Base-by-base conservation (phyloP, 129 eudicot genomes). In the Gnaphalium uliginosum region DNA sequence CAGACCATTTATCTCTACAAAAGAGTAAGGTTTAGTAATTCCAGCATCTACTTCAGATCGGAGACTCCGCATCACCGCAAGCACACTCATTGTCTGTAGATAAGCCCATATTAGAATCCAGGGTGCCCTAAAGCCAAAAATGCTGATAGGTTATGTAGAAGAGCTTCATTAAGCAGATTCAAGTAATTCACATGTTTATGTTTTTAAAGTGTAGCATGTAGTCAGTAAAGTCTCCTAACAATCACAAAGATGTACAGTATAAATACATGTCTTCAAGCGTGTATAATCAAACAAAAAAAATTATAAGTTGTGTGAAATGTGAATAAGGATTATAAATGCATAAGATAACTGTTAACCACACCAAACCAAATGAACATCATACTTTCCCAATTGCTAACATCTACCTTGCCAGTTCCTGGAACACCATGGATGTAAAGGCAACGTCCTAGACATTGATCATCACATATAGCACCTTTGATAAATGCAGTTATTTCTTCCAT, bases 381-480 rank as follows among this genome's bases (percentile, higher is more conserved):
- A 18, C 25, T 54, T 76, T 33, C 10, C 0, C 23, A 60, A 22
- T 6, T 6, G 54, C 43, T 15, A 37, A 43, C 78, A 43, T 56
- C 33, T 77, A 95, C 99, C 96, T 95, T 95, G 62, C 99, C 99
- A 37, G 99, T 95, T 63, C 99, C 99, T 26, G 99, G 99, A 77
- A 95, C 99, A 76, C 99, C 99, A 79, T 95, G 99, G 76, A 95
- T 86, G 83, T 95, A 95, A 68, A 95, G 89, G 82, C 99, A 91
- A 64, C 99, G 94, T 26, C 99, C 99, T 71, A 95, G 85, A 83
- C 98, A 94, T 75, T 94, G 98, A 81, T 89, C 88, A 81, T 95
- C 93, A 68, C 99, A 91, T 78, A 91, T 91, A 30, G 96, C 97
- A 50, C 89, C 97, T 81, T 95, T 95, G 29, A 95, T 86, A 69